Conservation (phyloP, 129 eudicot genomes). For the Centaurea solstitialis region DNA sequence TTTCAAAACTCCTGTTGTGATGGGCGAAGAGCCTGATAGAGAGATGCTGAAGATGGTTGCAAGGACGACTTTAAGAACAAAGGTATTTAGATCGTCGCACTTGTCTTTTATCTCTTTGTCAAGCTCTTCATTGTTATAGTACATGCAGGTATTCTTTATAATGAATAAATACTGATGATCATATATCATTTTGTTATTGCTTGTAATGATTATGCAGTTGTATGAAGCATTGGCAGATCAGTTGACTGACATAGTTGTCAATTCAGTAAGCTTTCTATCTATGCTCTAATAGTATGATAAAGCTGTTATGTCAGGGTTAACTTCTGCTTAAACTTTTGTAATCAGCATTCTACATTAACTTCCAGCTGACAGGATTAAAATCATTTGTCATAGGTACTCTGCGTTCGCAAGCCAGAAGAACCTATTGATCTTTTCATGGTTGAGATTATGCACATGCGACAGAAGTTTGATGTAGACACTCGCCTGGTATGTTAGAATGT, state of each 20-base stretch:
- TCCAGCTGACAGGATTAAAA: neutral
- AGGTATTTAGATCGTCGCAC: constrained; percentile 32
- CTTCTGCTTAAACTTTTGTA: neutral
- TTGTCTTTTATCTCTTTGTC: neutral
- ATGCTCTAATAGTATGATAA: neutral
- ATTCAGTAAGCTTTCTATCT: constrained; percentile 47
- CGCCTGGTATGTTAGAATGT: constrained; percentile 61
- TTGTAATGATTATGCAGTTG: constrained; percentile 43
- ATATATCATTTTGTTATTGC: neutral
- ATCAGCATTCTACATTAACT: neutral
- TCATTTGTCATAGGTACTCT: constrained; percentile 58
- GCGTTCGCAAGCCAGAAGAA: constrained; percentile 82
- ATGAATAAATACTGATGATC: neutral
- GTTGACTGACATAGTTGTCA: constrained; percentile 71
- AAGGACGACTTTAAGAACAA: constrained; percentile 89
- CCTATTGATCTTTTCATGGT: constrained; percentile 89
- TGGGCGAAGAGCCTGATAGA: constrained; percentile 86
- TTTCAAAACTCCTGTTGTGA: constrained; percentile 80
- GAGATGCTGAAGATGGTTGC: constrained; percentile 91
- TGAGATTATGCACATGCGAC: constrained; percentile 98
- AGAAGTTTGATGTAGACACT: constrained; percentile 93
- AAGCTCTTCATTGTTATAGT: neutral
- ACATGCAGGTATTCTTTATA: neutral
- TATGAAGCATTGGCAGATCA: constrained; percentile 90
- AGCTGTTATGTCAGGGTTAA: neutral